Percentiles rank a stretch among this genome's conserved stretches.
phyloP scores from a whole-genome alignment of 305 asterid genomes.

The Solanum hybrid region DNA sequence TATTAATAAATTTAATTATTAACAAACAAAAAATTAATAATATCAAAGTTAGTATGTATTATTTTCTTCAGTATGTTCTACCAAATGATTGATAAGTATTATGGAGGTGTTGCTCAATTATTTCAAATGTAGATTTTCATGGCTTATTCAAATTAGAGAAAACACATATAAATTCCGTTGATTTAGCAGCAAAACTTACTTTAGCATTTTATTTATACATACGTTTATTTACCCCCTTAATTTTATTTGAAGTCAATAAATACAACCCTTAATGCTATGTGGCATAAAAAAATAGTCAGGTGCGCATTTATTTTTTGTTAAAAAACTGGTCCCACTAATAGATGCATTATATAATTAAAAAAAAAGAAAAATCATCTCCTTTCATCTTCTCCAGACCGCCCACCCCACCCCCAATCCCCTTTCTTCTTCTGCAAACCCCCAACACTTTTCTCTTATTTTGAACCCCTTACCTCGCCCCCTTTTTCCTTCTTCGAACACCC shows the following conservation, averaged over 20 bases:
- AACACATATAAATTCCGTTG: not conserved
- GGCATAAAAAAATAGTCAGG: not conserved
- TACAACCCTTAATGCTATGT: not conserved
- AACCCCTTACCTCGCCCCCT: not conserved
- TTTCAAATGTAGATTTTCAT: not conserved
- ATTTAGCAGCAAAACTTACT: not conserved
- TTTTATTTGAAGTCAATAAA: too few species aligned
- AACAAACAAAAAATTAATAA: not conserved
- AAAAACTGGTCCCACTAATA: not conserved
- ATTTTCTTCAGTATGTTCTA: too few species aligned
- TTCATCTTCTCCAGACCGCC: not conserved
- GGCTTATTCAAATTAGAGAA: not conserved
- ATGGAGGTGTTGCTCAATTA: not conserved
- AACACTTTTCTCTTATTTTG: not conserved
- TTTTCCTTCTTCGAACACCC: not conserved
- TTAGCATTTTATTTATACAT: not conserved
- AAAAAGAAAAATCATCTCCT: not conserved
- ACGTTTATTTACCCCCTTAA: not conserved
- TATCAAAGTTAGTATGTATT: too few species aligned
- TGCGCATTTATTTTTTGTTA: not conserved
- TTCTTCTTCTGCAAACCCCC: not conserved
- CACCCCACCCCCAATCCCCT: not conserved
- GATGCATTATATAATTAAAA: too few species aligned
- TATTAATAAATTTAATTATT: too few species aligned
- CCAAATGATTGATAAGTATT: not conserved